These are phyloP conservation scores for Selaginella moellendorffii DNA, from an alignment of 75 land plant genomes.

Conservation along the genomic window DNA sequence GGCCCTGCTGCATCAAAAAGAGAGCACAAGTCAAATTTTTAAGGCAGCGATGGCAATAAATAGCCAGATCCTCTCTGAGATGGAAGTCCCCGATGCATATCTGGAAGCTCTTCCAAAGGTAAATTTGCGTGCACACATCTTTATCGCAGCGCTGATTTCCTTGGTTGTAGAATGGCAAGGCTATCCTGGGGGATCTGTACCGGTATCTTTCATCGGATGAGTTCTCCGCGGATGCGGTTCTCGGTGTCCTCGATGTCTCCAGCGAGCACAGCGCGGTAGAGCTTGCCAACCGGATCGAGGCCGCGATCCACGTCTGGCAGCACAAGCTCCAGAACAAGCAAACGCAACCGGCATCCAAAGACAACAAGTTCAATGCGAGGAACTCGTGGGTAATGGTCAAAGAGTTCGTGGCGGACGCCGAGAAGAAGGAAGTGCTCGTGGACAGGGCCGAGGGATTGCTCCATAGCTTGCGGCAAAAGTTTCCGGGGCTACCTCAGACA, in stretches of 20 bases:
- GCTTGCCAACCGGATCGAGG: conserved; percentile 50
- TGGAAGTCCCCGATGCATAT: conserved; percentile 80
- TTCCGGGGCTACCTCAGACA: conserved; percentile 82
- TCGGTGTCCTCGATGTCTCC: conserved; percentile 36
- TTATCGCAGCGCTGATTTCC: neutral
- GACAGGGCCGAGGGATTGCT: conserved; percentile 82
- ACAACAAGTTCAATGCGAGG: neutral
- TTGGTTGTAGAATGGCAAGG: conserved; percentile 48
- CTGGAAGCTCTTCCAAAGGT: conserved; percentile 84
- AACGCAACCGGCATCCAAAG: neutral
- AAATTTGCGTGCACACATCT: neutral
- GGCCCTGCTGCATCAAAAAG: conserved; percentile 58
- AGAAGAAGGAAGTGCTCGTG: conserved; percentile 56
- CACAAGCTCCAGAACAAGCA: conserved; percentile 30
- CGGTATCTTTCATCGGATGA: conserved; percentile 32
- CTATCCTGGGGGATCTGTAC: conserved; percentile 59
- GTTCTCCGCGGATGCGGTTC: conserved; percentile 33
- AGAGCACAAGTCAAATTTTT: conserved; percentile 58
- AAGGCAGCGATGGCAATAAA: conserved; percentile 91
- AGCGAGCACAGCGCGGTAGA: conserved; percentile 56
- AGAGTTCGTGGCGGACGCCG: conserved; percentile 45
- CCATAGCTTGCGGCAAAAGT: conserved; percentile 46
- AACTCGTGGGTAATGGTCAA: conserved; percentile 43
- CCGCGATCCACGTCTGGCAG: conserved; percentile 66
- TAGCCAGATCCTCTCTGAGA: conserved; percentile 66